phyloP scores from a whole-genome alignment of 768 basidiomycete genomes.

The Mycena alexandri region DNA sequence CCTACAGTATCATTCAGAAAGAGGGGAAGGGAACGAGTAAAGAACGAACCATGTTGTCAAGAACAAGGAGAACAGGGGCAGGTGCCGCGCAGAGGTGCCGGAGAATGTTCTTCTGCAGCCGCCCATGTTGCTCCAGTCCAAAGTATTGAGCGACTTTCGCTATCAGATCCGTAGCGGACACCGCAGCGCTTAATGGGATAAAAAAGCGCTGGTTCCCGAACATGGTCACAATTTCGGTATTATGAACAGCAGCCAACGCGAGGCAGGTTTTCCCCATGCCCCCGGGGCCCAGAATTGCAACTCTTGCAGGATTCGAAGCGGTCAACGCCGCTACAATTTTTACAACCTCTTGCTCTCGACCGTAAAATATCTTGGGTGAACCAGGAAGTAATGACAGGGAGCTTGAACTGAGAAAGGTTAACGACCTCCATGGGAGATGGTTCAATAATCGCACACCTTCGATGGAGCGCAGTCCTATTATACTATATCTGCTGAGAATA shows the following conservation, averaged over 20 bases:
- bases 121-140: not conserved
- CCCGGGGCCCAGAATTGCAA: constrained; percentile 4
- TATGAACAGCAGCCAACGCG: not conserved
- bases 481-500: not conserved
- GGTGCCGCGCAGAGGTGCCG: not conserved
- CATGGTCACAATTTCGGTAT: not conserved
- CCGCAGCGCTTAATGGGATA: not conserved
- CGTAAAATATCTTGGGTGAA: constrained; percentile 3
- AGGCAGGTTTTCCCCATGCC: constrained; percentile 1
- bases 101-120: not conserved
- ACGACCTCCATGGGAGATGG: too few relatives aligned
- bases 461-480: not conserved
- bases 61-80: constrained; percentile 1
- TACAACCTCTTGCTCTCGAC: not conserved
- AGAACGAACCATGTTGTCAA: constrained; percentile 3
- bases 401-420: constrained; percentile 1
- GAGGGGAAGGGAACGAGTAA: not conserved
- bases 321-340: not conserved
- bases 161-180: not conserved
- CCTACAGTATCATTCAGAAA: not conserved
- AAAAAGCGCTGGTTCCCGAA: not conserved
- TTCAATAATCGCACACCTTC: not conserved
- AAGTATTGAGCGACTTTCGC: not conserved
- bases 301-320: not conserved
- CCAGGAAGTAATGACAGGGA: not conserved